Evolutionary conservation across 1,284 basidiomycete species (phyloP).

Genomic region (Phellinidium pouzarii): DNA sequence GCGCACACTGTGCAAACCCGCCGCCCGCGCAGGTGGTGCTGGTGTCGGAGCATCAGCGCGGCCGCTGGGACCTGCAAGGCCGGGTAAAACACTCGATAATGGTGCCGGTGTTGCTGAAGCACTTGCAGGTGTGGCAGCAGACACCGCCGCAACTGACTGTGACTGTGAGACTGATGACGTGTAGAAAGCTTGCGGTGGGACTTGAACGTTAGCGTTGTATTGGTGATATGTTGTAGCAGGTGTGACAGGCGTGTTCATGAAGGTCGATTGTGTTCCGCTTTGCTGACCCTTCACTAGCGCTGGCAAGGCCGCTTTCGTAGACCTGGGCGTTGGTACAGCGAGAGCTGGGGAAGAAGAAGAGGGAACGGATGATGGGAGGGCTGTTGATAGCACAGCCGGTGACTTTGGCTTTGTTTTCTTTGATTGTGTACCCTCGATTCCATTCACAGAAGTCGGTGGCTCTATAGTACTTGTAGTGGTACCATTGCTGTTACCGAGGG

Average conservation of each 20-base stretch:
- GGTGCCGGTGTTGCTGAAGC: slow-evolving; percentile 23
- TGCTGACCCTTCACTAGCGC: slow-evolving; percentile 2
- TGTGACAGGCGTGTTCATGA: slow-evolving; percentile 30
- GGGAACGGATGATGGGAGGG: background rate
- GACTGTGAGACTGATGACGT: slow-evolving; percentile 16
- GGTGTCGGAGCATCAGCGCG: slow-evolving; percentile 12
- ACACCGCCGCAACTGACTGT: slow-evolving; percentile 4
- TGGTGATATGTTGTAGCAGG: slow-evolving; percentile 23
- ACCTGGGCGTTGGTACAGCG: slow-evolving; percentile 18
- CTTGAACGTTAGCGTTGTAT: slow-evolving; percentile 3
- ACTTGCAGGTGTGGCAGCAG: slow-evolving; percentile 17
- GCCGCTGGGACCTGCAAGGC: background rate
- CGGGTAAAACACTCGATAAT: slow-evolving; percentile 18
- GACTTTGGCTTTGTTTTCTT: slow-evolving; percentile 8
- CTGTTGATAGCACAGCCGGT: slow-evolving; percentile 1
- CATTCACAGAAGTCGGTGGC: background rate
- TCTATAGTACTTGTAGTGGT: background rate
- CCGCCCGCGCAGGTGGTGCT: slow-evolving; percentile 27
- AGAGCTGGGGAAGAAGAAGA: slow-evolving; percentile 19
- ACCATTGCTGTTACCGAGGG: background rate
- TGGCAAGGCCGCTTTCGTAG: slow-evolving; percentile 2
- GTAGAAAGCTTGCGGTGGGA: slow-evolving; percentile 11
- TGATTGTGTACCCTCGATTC: background rate
- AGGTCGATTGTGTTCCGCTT: background rate
- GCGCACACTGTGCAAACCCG: slow-evolving; percentile 41